phyloP scores from a whole-genome alignment of 805 yeast genomes.

The Schwanniomyces yamadae region DNA sequence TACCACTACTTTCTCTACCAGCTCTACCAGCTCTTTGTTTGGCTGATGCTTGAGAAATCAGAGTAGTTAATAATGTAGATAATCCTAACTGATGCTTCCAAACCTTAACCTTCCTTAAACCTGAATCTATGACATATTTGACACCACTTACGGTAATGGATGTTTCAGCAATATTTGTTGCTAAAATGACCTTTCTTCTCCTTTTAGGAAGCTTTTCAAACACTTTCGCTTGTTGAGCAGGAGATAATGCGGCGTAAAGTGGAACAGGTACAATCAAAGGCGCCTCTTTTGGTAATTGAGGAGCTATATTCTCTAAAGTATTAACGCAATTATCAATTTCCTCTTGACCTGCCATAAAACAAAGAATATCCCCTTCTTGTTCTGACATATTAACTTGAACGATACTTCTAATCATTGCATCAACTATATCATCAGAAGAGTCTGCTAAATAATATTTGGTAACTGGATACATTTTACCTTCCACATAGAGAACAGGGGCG shows the following conservation, averaged over 20 bases:
- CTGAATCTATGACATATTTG: conserved; percentile 88
- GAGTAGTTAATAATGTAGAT: conserved; percentile 88
- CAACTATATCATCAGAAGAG: conserved; percentile 81
- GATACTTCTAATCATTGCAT: conserved; percentile 68
- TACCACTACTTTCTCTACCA: conserved; percentile 94
- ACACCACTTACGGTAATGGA: conserved; percentile 96
- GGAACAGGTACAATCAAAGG: conserved; percentile 80
- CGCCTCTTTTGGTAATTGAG: conserved; percentile 67
- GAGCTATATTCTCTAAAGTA: conserved; percentile 58
- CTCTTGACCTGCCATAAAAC: conserved; percentile 94
- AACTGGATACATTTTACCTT: conserved; percentile 88
- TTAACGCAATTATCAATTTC: conserved; percentile 86
- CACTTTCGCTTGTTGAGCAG: conserved; percentile 77
- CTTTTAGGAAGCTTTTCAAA: conserved; percentile 64
- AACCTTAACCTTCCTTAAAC: conserved; percentile 87
- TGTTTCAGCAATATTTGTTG: conserved; percentile 97
- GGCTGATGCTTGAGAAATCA: conserved; percentile 92
- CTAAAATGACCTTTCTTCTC: conserved; percentile 80
- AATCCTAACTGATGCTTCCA: conserved; percentile 93
- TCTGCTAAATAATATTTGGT: conserved; percentile 62
- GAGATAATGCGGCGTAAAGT: conserved; percentile 90
- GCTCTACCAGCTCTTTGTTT: conserved; percentile 97
- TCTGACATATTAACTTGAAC: conserved; percentile 79
- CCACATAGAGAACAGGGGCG: conserved; percentile 83
- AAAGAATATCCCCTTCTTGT: conserved; percentile 85